Percentiles rank a stretch among this genome's conserved stretches.
phyloP scores from a whole-genome alignment of 208 protist species.

The Angomonas ambiguus region DNA sequence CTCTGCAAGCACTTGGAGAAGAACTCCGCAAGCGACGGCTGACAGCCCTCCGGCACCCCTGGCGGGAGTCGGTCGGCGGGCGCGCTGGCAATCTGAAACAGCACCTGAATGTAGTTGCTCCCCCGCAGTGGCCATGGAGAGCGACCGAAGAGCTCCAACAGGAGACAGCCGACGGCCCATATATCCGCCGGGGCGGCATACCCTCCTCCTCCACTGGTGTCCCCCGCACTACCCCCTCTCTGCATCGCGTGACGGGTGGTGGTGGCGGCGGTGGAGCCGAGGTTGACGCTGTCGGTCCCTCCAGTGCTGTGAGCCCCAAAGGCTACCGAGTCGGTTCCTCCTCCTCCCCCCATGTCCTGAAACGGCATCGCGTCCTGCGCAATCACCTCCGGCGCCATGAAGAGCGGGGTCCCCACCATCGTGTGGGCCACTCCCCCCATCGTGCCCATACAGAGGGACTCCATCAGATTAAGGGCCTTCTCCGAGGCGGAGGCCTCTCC shows the following conservation, averaged over 20 bases:
- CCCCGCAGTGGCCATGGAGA: slow-evolving; percentile 44
- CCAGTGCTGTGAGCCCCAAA: no score
- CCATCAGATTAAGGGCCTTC: slow-evolving; percentile 10
- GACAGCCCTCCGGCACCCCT: slow-evolving; percentile 50
- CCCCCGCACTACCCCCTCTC: background rate
- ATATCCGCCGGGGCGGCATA: slow-evolving; percentile 77
- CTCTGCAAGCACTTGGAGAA: slow-evolving; percentile 58
- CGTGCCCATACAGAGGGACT: slow-evolving; percentile 26
- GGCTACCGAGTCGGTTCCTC: background rate
- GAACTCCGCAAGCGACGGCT: slow-evolving; percentile 31
- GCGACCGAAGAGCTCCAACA: slow-evolving; percentile 75
- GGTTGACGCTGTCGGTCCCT: background rate
- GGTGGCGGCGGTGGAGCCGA: background rate
- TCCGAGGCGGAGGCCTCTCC: slow-evolving; percentile 3
- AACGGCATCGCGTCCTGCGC: slow-evolving; percentile 17
- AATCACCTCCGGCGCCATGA: slow-evolving; percentile 88
- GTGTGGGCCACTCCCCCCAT: slow-evolving; percentile 46
- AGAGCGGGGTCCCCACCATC: slow-evolving; percentile 80
- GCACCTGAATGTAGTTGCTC: slow-evolving; percentile 51
- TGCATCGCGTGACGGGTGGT: background rate
- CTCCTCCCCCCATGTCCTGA: background rate
- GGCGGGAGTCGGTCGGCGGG: slow-evolving; percentile 49
- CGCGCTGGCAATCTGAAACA: slow-evolving; percentile 67
- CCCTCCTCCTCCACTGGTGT: slow-evolving; percentile 9
- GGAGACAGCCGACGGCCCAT: slow-evolving; percentile 82